Base-by-base conservation (phyloP, 495 filamentous ascomycete species). In the Stereocaulon alpinum region DNA sequence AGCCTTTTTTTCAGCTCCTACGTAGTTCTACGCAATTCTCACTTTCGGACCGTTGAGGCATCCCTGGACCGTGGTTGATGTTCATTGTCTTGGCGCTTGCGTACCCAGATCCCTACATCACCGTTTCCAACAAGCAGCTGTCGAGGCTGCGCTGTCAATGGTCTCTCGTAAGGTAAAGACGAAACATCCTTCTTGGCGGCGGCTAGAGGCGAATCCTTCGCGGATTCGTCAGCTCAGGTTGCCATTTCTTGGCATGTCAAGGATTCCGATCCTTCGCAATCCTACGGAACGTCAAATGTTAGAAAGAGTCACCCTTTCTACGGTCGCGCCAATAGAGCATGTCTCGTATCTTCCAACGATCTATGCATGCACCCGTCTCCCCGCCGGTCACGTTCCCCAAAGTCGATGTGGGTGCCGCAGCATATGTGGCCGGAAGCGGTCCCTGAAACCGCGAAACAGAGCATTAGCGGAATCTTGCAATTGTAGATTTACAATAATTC, bases 231-330 rank as follows among this genome's bases (percentile, higher is more conserved):
- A 55, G 40, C 37, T 40, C 17, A 40, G 22, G 37, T 30, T 40
- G 6, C 12, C 34, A 30, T 9, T 5, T 32, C 34, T 50, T n/a
- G 56, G 34, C 45, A 49, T 20, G 34, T 18, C 56, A 30, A 41
- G 56, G 56, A 58, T 58, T 30, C 20, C 24, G 45, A 58, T 58
- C 56, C 54, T 43, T 27, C 56, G 18, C 10, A 58, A 20, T 41
- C 44, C 20, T 30, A 32, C 22, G 14, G 30, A 10, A 50, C 27
- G 47, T 32, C 47, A 30, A 50, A 30, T 24, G 24, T n/a, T n/a
- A 6, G 24, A n/a, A 11, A 50, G n/a, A 34, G 32, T 10, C 30
- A 34, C 30, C 32, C 47, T 24, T 29, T 24, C 47, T 7, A 29
- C 12, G 3, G 9, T n/a, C 9, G 12, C 22, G 47, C 47, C 17